Percentiles rank a stretch among this genome's conserved stretches.
These are phyloP conservation scores for Helianthus tuberosus DNA, from an alignment of 129 eudicot genomes.

Conservation along the genomic window DNA sequence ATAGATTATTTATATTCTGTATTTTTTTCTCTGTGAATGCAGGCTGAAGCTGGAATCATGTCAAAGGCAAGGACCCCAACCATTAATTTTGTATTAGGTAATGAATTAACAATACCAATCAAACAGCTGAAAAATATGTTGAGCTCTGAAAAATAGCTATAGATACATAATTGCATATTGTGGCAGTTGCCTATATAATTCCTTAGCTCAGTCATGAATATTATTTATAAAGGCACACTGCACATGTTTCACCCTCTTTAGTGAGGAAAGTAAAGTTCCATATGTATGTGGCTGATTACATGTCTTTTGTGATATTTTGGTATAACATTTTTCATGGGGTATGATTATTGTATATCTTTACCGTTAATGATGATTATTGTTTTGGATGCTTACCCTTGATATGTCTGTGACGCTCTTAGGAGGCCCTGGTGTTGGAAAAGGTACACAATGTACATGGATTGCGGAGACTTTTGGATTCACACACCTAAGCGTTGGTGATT, in stretches of 20 bases:
- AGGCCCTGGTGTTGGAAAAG: slow-evolving; percentile 98
- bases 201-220: background rate
- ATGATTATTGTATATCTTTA: slow-evolving; percentile 2
- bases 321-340: slow-evolving; percentile 1
- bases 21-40: slow-evolving; percentile 34
- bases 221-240: too few relatives aligned
- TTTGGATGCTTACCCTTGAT: slow-evolving; percentile 24
- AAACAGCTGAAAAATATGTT: background rate
- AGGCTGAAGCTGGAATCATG: slow-evolving; percentile 57
- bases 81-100: slow-evolving; percentile 85
- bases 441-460: slow-evolving; percentile 82
- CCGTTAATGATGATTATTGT: slow-evolving; percentile 1
- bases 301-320: background rate
- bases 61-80: slow-evolving; percentile 46
- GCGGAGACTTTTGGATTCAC: slow-evolving; percentile 83
- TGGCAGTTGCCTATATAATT: slow-evolving; percentile 1
- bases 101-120: slow-evolving; percentile 25
- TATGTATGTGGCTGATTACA: background rate
- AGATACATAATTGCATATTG: background rate
- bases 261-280: background rate
- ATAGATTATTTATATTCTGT: slow-evolving; percentile 8
- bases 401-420: slow-evolving; percentile 44
- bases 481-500: slow-evolving; percentile 89
- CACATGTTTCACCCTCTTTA: too few relatives aligned
- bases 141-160: background rate